A percentile compares a stretch with the other conserved stretches of the same genome.
Conservation (phyloP, 345 rosid species). For the Populus pruinosa region DNA sequence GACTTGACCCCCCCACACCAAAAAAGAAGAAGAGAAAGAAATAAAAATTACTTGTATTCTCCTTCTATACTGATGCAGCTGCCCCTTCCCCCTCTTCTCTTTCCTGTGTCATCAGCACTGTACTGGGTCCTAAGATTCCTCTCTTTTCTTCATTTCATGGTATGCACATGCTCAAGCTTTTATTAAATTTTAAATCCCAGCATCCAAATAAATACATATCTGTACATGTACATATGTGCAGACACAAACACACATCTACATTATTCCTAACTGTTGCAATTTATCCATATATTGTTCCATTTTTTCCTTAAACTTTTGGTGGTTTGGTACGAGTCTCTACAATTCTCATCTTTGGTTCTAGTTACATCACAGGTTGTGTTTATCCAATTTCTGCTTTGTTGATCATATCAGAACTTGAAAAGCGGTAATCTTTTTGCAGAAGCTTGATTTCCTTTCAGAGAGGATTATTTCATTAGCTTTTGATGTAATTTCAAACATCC, state of each 20-base stretch:
- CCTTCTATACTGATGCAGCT: no score
- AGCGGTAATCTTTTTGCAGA: conserved; percentile 41
- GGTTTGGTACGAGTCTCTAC: background rate
- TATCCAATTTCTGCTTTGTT: conserved; percentile 17
- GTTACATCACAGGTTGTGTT: conserved; percentile 3
- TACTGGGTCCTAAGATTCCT: no score
- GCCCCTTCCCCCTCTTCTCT: no score
- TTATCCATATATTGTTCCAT: background rate
- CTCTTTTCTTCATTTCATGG: no score
- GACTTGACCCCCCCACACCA: no score
- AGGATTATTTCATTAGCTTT: conserved; percentile 74
- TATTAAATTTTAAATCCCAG: no score
- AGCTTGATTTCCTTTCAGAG: conserved; percentile 58
- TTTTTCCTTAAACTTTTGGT: background rate
- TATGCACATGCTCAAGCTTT: no score
- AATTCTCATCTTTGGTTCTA: background rate
- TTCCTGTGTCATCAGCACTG: no score
- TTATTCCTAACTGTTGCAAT: no score
- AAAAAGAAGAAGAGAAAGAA: no score
- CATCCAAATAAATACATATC: background rate
- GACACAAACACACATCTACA: background rate
- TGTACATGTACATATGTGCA: background rate
- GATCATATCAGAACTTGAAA: conserved; percentile 3
- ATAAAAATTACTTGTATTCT: no score
- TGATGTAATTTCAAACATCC: conserved; percentile 67